Base-by-base conservation (phyloP, 2,329 filamentous ascomycete species). In the Aspergillus glaucus region DNA sequence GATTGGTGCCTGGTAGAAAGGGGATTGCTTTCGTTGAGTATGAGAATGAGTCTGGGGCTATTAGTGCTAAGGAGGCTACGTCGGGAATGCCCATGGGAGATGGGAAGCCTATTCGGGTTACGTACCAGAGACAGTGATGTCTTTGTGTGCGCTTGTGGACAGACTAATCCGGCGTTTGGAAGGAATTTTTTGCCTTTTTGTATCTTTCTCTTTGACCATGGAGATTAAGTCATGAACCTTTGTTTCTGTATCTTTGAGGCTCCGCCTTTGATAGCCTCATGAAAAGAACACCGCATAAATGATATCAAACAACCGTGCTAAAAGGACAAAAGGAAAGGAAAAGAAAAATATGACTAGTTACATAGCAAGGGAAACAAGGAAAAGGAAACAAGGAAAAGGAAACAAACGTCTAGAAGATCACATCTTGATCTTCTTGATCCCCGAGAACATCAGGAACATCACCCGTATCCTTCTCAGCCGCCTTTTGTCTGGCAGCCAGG, bases 21-120 rank as follows among this genome's bases (percentile, higher is more conserved):
- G 89, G 89, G 3, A 91, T 98, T 68, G 93, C 90, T 0, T 98
- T 98, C 68, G 89, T 96, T 51, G 93, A 98, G 70, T 98, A 97
- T 73, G 89, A 95, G 62, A 84, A 82, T 57, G 90, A 97, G 73
- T 79, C 85, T 43, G 90, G 88, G 39, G 91, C 93, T 24, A 95
- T 95, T 61, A 85, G 84, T 47, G 93, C 93, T 15, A 97, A 95
- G 78, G 92, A 97, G 76, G 89, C 86, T 55, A 95, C 89, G 28
- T 86, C 88, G 10, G 89, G 89, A 19, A 91, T 93, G 82, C 76
- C 81, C 21, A 75, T 98, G 58, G 87, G 85, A 46, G 83, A 83
- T 15, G 80, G 80, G 57, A 88, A 89, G 72, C 77, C 82, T 6
- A 88, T 98, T 69, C 94, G 93, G 74, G 91, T 98, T 55, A 96